phyloP scores from a whole-genome alignment of 192 early-diverging fungal species.

The Jimgerdemannia flammicorona region DNA sequence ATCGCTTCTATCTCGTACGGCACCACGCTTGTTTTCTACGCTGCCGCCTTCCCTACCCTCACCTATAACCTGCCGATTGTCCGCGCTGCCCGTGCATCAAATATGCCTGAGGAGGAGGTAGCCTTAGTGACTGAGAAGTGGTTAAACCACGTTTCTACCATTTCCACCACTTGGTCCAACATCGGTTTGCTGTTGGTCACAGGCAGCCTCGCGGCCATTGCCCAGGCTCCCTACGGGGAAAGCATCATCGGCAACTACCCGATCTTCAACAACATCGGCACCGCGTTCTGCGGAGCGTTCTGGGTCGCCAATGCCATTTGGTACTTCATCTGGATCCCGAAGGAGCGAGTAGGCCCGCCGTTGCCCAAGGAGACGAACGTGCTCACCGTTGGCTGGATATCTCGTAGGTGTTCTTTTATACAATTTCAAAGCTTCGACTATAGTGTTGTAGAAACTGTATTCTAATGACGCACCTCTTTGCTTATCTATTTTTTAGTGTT shows the following conservation, averaged over 20 bases:
- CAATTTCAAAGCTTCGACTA: too few relatives aligned
- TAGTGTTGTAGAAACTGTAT: too few relatives aligned
- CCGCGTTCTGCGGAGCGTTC: slow-evolving; percentile 27
- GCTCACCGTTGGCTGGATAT: slow-evolving; percentile 33
- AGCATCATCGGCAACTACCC: not conserved
- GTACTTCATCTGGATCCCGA: slow-evolving; percentile 23
- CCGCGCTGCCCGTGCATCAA: slow-evolving; percentile 20
- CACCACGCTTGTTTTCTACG: slow-evolving; percentile 30
- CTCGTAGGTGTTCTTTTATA: not conserved
- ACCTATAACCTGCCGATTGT: slow-evolving; percentile 28
- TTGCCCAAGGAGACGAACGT: slow-evolving; percentile 15
- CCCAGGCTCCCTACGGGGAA: not conserved
- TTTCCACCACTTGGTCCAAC: slow-evolving; percentile 31
- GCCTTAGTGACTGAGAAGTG: slow-evolving; percentile 18
- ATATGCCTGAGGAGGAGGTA: slow-evolving; percentile 15
- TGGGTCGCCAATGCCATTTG: slow-evolving; percentile 22
- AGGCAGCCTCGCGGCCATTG: not conserved
- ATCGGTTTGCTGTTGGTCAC: slow-evolving; percentile 22
- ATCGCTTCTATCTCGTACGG: slow-evolving; percentile 26
- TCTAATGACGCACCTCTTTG: too few relatives aligned
- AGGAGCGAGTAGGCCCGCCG: slow-evolving; percentile 19
- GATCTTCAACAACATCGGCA: slow-evolving; percentile 9
- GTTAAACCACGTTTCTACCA: slow-evolving; percentile 30
- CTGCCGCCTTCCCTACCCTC: slow-evolving; percentile 27
- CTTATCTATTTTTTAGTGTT: not conserved